phyloP scores from a whole-genome alignment of 1,284 basidiomycete genomes.

The Sporisorium scitamineum region DNA sequence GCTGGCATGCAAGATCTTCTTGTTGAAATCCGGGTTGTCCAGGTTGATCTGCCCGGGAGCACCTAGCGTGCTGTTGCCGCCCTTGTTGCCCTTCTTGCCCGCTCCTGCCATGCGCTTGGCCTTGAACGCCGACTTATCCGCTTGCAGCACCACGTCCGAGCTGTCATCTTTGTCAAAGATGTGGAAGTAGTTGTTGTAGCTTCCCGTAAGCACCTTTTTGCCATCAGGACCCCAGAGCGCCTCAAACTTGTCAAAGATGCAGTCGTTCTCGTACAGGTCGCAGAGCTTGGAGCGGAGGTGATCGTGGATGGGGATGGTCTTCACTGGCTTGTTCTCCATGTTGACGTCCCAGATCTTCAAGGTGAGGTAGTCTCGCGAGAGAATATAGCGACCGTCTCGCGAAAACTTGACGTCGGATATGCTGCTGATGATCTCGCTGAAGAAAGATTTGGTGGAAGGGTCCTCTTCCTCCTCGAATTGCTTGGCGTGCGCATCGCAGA shows the following conservation, averaged over 20 bases:
- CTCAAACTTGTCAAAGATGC: slow-evolving; percentile 99
- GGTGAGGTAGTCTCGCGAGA: slow-evolving; percentile 96
- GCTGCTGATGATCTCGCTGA: slow-evolving; percentile 99
- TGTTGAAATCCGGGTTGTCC: slow-evolving; percentile 79
- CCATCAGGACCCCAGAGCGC: slow-evolving; percentile 68
- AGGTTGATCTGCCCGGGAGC: slow-evolving; percentile 71
- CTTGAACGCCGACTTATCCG: slow-evolving; percentile 99
- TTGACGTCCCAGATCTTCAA: slow-evolving; percentile 99
- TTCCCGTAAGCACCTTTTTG: slow-evolving; percentile 77
- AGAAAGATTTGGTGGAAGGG: slow-evolving; percentile 96
- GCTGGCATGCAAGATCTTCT: slow-evolving; percentile 89
- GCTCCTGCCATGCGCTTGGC: slow-evolving; percentile 87
- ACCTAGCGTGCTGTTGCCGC: slow-evolving; percentile 78
- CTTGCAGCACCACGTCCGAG: slow-evolving; percentile 93
- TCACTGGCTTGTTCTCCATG: slow-evolving; percentile 96
- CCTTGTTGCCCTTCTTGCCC: slow-evolving; percentile 78
- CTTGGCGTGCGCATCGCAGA: slow-evolving; percentile 97
- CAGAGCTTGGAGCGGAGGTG: slow-evolving; percentile 97
- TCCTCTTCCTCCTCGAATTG: slow-evolving; percentile 87
- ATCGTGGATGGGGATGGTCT: slow-evolving; percentile 98
- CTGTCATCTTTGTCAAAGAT: slow-evolving; percentile 94
- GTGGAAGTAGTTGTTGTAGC: slow-evolving; percentile 99
- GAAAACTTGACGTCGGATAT: slow-evolving; percentile 99
- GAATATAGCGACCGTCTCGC: slow-evolving; percentile 94
- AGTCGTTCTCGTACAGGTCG: slow-evolving; percentile 99